Percentiles rank a stretch among this genome's conserved stretches.
phyloP scores from a whole-genome alignment of 441 rosid species.

The Raphanus hybrid region DNA sequence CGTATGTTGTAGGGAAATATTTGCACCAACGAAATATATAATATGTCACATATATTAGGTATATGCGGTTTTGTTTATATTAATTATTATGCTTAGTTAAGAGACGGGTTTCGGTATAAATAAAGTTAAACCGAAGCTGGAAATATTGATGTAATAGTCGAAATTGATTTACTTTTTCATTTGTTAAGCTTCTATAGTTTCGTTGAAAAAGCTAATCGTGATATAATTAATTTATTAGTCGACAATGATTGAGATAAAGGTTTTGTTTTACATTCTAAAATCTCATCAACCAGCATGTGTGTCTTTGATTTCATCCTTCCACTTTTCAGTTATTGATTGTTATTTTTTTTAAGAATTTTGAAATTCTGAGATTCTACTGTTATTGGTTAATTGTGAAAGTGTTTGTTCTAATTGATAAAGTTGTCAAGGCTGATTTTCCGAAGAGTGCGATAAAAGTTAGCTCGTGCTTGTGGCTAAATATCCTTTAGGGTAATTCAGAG shows the following conservation, averaged over 20 bases:
- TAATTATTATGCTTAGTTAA: neutral
- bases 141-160: neutral
- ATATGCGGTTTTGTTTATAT: neutral
- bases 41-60: neutral
- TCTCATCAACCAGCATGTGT: neutral
- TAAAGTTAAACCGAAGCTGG: neutral
- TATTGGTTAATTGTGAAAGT: neutral
- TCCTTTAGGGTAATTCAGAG: neutral
- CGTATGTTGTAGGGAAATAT: neutral
- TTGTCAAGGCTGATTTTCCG: neutral
- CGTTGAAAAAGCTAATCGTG: neutral
- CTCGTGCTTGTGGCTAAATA: neutral
- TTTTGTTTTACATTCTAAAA: neutral
- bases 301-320: neutral
- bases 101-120: neutral
- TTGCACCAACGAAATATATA: neutral
- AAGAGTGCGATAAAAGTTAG: slow-evolving; percentile 5
- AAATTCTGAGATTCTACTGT: neutral
- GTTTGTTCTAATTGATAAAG: neutral
- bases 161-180: neutral
- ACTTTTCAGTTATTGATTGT: neutral
- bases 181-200: neutral
- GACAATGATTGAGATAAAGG: neutral
- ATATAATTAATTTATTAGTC: neutral
- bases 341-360: neutral